These are phyloP conservation scores for Alternaria solani DNA, from an alignment of 2,329 filamentous ascomycete species.

Conservation along the genomic window DNA sequence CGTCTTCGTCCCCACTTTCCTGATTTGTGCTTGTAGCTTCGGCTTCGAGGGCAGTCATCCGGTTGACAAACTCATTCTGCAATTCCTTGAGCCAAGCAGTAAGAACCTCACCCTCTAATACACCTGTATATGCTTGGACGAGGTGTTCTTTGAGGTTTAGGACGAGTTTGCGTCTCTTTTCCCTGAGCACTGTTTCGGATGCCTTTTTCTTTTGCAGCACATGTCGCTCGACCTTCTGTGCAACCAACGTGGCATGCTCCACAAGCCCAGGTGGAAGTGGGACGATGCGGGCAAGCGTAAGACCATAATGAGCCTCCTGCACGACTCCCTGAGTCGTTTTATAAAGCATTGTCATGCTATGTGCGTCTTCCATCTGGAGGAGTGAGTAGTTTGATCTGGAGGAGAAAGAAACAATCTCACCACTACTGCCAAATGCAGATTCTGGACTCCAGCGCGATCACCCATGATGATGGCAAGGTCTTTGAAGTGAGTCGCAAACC, in stretches of 20 bases:
- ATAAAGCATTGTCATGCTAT: conserved; percentile 87
- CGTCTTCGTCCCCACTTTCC: conserved; percentile 25
- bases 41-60: conserved; percentile 74
- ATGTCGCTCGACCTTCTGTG: conserved; percentile 66
- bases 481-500: conserved; percentile 93
- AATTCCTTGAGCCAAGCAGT: conserved; percentile 70
- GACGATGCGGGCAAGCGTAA: conserved; percentile 79
- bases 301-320: conserved; percentile 78
- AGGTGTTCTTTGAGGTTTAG: conserved; percentile 77
- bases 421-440: conserved; percentile 80
- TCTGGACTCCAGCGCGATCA: conserved; percentile 80
- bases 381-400: conserved; percentile 5
- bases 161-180: conserved; percentile 75
- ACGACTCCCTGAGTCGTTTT: conserved; percentile 77
- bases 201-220: conserved; percentile 66
- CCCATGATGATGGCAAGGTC: conserved; percentile 80
- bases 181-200: conserved; percentile 65
- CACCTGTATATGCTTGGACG: conserved; percentile 70
- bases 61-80: conserved; percentile 76
- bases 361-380: conserved; percentile 54
- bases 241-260: conserved; percentile 71
- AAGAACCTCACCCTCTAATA: conserved; percentile 70
- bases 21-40: conserved; percentile 37
- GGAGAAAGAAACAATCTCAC: conserved; percentile 52
- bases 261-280: conserved; percentile 75